These are phyloP conservation scores for Dipodascopsis uninucleata DNA, from an alignment of 805 yeast genomes.

Conservation along the genomic window DNA sequence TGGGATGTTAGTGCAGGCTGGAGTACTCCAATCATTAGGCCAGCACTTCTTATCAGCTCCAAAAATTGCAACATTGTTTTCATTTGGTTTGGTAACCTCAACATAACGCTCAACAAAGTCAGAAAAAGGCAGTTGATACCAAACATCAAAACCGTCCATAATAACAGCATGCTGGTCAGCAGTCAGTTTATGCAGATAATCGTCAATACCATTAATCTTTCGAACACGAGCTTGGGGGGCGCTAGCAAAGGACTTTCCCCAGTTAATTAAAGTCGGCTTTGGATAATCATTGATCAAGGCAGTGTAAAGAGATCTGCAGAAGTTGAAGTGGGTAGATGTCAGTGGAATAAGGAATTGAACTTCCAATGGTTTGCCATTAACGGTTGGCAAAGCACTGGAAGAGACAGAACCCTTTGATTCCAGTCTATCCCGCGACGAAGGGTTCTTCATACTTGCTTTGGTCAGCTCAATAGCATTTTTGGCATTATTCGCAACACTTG, in stretches of 20 bases:
- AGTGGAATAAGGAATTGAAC: slow-evolving; percentile 25
- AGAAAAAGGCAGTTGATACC: slow-evolving; percentile 21
- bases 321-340: slow-evolving; percentile 24
- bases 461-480: too few relatives aligned
- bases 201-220: slow-evolving; percentile 21
- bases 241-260: slow-evolving; percentile 4
- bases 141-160: slow-evolving; percentile 25
- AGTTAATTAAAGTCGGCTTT: slow-evolving; percentile 20
- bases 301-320: slow-evolving; percentile 25
- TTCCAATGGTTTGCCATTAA: slow-evolving; percentile 16
- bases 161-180: slow-evolving; percentile 17
- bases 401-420: not conserved
- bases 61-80: slow-evolving; percentile 10
- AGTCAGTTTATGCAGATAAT: slow-evolving; percentile 12
- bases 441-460: not conserved
- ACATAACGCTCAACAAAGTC: slow-evolving; percentile 14
- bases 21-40: slow-evolving; percentile 22
- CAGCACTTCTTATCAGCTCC: slow-evolving; percentile 29
- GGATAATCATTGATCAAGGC: slow-evolving; percentile 24
- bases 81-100: slow-evolving; percentile 5
- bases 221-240: slow-evolving; percentile 21
- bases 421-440: not conserved
- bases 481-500: not conserved
- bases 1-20: slow-evolving; percentile 24
- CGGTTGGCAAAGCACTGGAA: not conserved